Evolutionary conservation across 371 early-diverging fungal genomes (phyloP).

Genomic region (Mortierella sp.): DNA sequence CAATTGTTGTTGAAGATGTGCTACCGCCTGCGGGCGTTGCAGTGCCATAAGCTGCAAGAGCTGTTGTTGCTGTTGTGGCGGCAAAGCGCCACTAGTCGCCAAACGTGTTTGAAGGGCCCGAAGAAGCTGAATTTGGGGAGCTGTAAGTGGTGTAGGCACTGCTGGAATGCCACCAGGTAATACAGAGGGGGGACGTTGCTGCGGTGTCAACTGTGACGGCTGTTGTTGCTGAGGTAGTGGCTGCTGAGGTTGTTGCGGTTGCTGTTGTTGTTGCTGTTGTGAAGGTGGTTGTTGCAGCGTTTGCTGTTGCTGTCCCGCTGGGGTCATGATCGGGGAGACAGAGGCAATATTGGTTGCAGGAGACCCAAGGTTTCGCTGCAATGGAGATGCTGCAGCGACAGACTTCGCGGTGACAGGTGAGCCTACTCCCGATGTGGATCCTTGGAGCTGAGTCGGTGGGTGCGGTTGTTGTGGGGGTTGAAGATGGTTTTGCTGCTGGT

Average conservation of each 20-base stretch:
- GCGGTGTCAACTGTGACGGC: background rate
- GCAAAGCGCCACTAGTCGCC: constrained; percentile 21
- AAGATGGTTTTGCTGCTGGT: constrained; percentile 40
- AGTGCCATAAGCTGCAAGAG: constrained; percentile 14
- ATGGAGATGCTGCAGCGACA: constrained; percentile 33
- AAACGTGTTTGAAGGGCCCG: constrained; percentile 31
- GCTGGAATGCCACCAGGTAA: background rate
- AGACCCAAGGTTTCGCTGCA: constrained; percentile 42
- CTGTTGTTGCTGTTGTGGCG: constrained; percentile 60
- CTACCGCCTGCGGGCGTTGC: constrained; percentile 37
- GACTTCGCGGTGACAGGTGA: constrained; percentile 40
- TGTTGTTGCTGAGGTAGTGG: constrained; percentile 16
- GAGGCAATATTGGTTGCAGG: constrained; percentile 25
- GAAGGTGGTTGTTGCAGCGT: constrained; percentile 18
- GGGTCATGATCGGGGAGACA: constrained; percentile 38
- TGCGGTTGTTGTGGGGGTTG: constrained; percentile 21
- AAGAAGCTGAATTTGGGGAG: constrained; percentile 20
- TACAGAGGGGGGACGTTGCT: constrained; percentile 25
- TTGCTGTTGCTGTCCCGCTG: constrained; percentile 35
- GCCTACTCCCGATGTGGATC: constrained; percentile 19
- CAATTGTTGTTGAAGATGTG: constrained; percentile 26
- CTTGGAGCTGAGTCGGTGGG: constrained; percentile 25
- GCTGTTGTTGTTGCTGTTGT: background rate
- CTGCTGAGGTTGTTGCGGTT: background rate
- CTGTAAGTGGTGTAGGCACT: constrained; percentile 21